phyloP scores from a whole-genome alignment of 306 rosid genomes.

The Abrus pulchellus region DNA sequence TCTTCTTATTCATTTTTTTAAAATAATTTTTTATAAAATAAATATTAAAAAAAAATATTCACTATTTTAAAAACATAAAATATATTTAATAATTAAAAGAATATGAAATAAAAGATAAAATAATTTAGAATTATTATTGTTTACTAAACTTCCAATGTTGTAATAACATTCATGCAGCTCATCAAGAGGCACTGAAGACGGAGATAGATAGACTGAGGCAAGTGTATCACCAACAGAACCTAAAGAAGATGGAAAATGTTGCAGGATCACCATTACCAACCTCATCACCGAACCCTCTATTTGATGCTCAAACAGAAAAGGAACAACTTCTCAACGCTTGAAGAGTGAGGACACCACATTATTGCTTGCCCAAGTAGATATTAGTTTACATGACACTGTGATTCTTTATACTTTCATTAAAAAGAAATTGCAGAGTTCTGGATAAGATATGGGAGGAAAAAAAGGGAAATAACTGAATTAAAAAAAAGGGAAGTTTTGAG shows the following conservation, averaged over 20 bases:
- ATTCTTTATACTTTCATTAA: slow-evolving; percentile 47
- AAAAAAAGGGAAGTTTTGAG: not conserved
- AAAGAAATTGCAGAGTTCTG: slow-evolving; percentile 48
- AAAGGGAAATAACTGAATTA: not conserved
- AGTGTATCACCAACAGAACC: slow-evolving; percentile 83
- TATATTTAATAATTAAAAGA: too few species aligned
- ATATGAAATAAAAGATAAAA: too few species aligned
- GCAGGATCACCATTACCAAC: slow-evolving; percentile 52
- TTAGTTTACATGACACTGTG: slow-evolving; percentile 38
- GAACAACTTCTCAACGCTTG: slow-evolving; percentile 65
- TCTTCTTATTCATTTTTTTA: too few species aligned
- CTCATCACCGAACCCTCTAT: slow-evolving; percentile 44
- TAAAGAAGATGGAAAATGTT: slow-evolving; percentile 58
- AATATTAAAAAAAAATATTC: too few species aligned
- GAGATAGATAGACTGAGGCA: slow-evolving; percentile 94
- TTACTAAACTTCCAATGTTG: slow-evolving; percentile 32
- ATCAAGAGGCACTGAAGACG: slow-evolving; percentile 96
- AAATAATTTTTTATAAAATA: too few species aligned
- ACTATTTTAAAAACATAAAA: too few species aligned
- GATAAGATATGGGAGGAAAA: slow-evolving; percentile 12
- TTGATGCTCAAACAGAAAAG: slow-evolving; percentile 57
- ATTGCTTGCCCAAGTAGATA: slow-evolving; percentile 41
- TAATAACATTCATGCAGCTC: slow-evolving; percentile 65
- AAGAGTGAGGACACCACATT: slow-evolving; percentile 23
- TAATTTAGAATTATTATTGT: not conserved